phyloP scores from a whole-genome alignment of 1,284 basidiomycete genomes.

The Trichosporon faecale region DNA sequence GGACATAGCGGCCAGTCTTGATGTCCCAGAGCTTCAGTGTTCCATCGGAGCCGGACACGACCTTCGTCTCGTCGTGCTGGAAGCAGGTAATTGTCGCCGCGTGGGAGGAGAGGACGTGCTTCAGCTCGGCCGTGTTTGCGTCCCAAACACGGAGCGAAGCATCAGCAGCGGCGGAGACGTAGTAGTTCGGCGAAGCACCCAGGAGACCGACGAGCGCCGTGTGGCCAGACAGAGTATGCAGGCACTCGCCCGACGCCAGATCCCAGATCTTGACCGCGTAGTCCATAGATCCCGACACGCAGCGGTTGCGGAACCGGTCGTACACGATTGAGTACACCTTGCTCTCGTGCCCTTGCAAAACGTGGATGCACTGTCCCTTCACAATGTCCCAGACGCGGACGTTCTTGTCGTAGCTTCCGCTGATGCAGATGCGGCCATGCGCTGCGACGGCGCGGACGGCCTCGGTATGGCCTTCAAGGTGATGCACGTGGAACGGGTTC shows the following conservation, averaged over 20 bases:
- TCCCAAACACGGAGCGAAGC: conserved; percentile 91
- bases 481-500: conserved; percentile 83
- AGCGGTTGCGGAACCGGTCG: conserved; percentile 76
- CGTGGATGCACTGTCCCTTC: conserved; percentile 76
- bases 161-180: conserved; percentile 91
- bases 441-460: conserved; percentile 90
- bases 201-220: conserved; percentile 83
- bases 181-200: conserved; percentile 77
- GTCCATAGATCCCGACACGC: conserved; percentile 94
- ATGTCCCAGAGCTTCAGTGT: conserved; percentile 96
- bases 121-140: conserved; percentile 71
- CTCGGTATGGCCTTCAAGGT: conserved; percentile 81
- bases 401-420: conserved; percentile 91
- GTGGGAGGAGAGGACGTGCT: conserved; percentile 77
- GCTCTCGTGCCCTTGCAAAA: conserved; percentile 79
- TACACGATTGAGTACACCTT: conserved; percentile 92
- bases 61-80: conserved; percentile 94
- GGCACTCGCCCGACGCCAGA: conserved; percentile 70
- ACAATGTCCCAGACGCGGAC: conserved; percentile 93
- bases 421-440: conserved; percentile 79
- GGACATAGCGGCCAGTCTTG: conserved; percentile 72
- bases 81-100: conserved; percentile 95
- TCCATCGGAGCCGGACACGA: conserved; percentile 89
- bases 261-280: conserved; percentile 92
- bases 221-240: conserved; percentile 76